Evolutionary conservation across 345 rosid genomes (phyloP), one percentile per base, ranked within the genome.

Genomic region (Adansonia digitata): DNA sequence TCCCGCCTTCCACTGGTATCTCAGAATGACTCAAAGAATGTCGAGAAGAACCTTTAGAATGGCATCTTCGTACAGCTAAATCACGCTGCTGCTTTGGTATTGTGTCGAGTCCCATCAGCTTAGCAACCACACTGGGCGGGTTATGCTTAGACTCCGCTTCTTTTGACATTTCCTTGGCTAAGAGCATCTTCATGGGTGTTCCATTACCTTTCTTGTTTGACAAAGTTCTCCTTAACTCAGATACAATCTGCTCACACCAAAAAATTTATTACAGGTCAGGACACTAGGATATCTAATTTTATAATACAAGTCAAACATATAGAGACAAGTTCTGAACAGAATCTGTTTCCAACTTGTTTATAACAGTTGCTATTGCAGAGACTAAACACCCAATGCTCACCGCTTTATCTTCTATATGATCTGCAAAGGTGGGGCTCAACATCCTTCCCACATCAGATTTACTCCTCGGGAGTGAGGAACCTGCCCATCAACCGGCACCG

Each of bases 21-120:
- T 76, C 83, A 0, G 89, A 84, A 79, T 85, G 90, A 82, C 86
- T 89, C 72, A 77, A 67, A 14, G 89, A 85, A 74, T 84, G 87
- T 48, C 83, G 82, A 7, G 86, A 84, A 83, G 74, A 82, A 81
- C 88, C 85, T 82, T 86, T 86, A 53, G 85, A 80, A 40, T 75
- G 85, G 82, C 88, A 81, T 73, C 85, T 86, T 29, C 74, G 86
- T 69, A 85, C 63, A 80, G 80, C 75, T 71, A 84, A 75, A 80
- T 83, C 76, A 76, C 75, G 87, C 76, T 84, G 89, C 79, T 82
- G 84, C 73, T 69, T 83, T 6, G 98, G 97, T 26, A 93, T 83
- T 73, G 97, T 59, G 57, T 95, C 99, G 53, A 95, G 97, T 64
- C 99, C 98, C 99, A 95, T 95, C 79, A 95, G 81, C 90, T 91